phyloP scores from a whole-genome alignment of 495 filamentous ascomycete species.

The Aspergillus sclerotiicarbonarius region DNA sequence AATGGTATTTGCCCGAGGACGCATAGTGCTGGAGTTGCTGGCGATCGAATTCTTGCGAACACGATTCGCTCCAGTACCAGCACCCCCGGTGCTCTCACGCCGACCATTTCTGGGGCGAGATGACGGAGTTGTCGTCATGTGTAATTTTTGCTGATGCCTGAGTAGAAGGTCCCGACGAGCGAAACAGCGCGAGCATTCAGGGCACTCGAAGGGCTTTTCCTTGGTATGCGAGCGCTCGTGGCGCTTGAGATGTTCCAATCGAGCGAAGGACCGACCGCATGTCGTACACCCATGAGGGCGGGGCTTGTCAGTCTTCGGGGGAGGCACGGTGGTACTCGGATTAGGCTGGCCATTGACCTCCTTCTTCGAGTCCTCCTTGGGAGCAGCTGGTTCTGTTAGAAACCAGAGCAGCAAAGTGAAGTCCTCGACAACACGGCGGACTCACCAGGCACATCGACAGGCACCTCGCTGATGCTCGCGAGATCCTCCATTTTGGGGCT shows the following conservation, averaged over 20 bases:
- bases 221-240: constrained; percentile 99
- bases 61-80: constrained; percentile 63
- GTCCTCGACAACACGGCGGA: constrained; percentile 11
- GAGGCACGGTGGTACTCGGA: constrained; percentile 46
- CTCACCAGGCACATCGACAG: constrained; percentile 45
- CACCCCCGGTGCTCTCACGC: constrained; percentile 77
- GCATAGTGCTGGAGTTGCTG: constrained; percentile 63
- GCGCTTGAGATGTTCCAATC: constrained; percentile 94
- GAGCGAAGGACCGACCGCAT: constrained; percentile 88
- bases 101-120: constrained; percentile 79
- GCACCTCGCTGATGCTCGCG: constrained; percentile 47
- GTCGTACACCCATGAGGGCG: constrained; percentile 93
- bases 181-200: constrained; percentile 93
- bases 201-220: constrained; percentile 98
- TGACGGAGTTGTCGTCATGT: constrained; percentile 91
- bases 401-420: constrained; percentile 1
- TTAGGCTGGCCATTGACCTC: constrained; percentile 34
- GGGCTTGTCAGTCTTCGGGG: constrained; percentile 95
- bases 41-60: constrained; percentile 92
- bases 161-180: constrained; percentile 89
- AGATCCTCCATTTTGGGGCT: constrained; percentile 42
- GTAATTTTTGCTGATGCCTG: constrained; percentile 97
- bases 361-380: constrained; percentile 35
- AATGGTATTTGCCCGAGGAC: constrained; percentile 94
- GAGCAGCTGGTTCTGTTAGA: constrained; percentile 20